Evolutionary conservation across 2,329 filamentous ascomycete species (phyloP), one percentile per base, ranked within the genome.

Genomic region (Venturia effusa): DNA sequence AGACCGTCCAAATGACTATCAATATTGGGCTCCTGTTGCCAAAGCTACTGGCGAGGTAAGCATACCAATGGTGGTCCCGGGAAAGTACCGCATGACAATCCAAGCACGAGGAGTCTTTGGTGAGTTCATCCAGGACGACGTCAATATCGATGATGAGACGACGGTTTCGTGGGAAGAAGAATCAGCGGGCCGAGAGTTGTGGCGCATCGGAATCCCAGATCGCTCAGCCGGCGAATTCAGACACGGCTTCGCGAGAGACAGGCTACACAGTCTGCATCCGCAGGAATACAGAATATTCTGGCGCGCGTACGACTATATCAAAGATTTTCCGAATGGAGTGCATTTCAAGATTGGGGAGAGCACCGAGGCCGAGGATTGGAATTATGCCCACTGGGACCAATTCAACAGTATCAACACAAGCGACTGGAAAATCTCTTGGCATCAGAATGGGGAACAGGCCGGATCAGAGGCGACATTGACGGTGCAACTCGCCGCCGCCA

Each of bases 301-400:
- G 80, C 82, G 76, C 0, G 77, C 76, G 0, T 83, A 86, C 68
- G 84, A 87, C 69, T 88, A 83, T 70, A 75, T 78, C 0, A 72
- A 75, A 1, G 84, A 88, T 55, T 87, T 86, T 67, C 84, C 84
- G 0, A 67, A 80, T 0, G 84, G 85, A 4, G 78, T 88, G 0
- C 77, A 74, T 30, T 88, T 82, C 73, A 78, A 79, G 19, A 79
- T 88, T 1, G 84, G 84, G 10, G 72, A 79, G 68, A 80, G 79
- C 66, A 71, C 82, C 34, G 75, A 75, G 24, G 73, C 72, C 0
- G 70, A 73, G 13, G 82, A 85, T 68, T 76, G 85, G 66, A 88
- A 88, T 71, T 86, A 86, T 64, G 81, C 87, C 4, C 85, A 88
- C 70, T 88, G 85, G 85, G 82, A 80, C 86, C 85, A 66, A 30